A percentile compares a stretch with the other conserved stretches of the same genome.
Conservation (phyloP, 306 rosid species). For the Elaeagnus macrophylla region DNA sequence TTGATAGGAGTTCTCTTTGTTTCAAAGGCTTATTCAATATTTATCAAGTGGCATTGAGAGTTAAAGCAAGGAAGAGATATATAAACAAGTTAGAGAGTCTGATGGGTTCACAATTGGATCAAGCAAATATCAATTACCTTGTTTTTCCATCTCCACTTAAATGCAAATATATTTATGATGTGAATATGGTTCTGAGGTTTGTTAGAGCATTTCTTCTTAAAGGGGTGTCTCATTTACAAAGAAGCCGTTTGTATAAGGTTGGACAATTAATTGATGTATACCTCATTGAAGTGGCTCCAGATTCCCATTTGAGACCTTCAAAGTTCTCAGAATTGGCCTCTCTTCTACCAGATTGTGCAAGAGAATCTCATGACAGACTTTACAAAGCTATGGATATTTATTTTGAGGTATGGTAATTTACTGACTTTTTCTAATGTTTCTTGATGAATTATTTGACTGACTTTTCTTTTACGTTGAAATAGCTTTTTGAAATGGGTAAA, state of each 20-base stretch:
- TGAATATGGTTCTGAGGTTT: conserved; percentile 33
- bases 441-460: too few species aligned
- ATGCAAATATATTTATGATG: too few species aligned
- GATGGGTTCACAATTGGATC: conserved; percentile 27
- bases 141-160: conserved; percentile 10
- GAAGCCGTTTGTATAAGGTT: conserved; percentile 35
- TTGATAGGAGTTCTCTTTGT: conserved; percentile 42
- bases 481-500: too few species aligned
- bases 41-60: conserved; percentile 26
- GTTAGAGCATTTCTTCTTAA: conserved; percentile 30
- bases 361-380: conserved; percentile 58
- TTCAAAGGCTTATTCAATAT: conserved; percentile 56
- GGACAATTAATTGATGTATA: conserved; percentile 41
- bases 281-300: conserved; percentile 65
- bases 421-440: neutral
- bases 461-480: too few species aligned
- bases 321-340: conserved; percentile 46
- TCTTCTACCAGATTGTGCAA: conserved; percentile 42
- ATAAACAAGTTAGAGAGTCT: conserved; percentile 41
- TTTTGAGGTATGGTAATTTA: conserved; percentile 38
- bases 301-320: conserved; percentile 43
- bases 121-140: conserved; percentile 49
- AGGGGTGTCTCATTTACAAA: conserved; percentile 17
- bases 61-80: conserved; percentile 26
- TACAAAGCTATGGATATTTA: conserved; percentile 44